These are phyloP conservation scores for Pulveroboletus frians DNA, from an alignment of 768 basidiomycete species.

Conservation along the genomic window DNA sequence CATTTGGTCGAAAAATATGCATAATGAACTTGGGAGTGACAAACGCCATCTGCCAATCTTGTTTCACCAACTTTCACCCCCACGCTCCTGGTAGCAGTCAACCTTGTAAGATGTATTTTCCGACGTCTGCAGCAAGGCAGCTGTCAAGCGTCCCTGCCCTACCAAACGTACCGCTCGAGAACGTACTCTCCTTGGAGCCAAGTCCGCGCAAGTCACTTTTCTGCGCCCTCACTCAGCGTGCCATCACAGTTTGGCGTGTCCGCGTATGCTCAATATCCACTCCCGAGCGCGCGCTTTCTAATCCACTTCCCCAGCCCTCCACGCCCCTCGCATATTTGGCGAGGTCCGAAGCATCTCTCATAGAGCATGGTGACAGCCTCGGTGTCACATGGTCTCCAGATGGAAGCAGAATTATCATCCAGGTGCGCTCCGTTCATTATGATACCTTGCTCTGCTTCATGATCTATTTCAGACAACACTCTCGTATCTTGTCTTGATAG, in stretches of 20 bases:
- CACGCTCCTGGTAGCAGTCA: not conserved
- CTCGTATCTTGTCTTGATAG: conserved; percentile 74
- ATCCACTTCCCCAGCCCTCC: conserved; percentile 48
- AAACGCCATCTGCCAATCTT: not conserved
- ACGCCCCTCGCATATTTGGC: conserved; percentile 67
- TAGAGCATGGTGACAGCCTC: conserved; percentile 79
- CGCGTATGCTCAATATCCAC: conserved; percentile 46
- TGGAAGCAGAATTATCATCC: conserved; percentile 70
- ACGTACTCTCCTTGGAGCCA: conserved; percentile 51
- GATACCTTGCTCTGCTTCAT: conserved; percentile 1
- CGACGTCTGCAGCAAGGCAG: conserved; percentile 71
- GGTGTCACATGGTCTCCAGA: conserved; percentile 80
- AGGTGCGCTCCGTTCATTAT: conserved; percentile 43
- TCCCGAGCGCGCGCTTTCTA: not conserved
- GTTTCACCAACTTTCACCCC: not conserved
- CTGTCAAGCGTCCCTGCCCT: conserved; percentile 67
- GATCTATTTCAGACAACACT: conserved; percentile 56
- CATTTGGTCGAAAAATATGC: conserved; percentile 2
- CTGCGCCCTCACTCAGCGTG: conserved; percentile 64
- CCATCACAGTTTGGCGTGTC: conserved; percentile 77
- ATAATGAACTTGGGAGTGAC: too few relatives aligned
- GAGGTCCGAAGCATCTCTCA: conserved; percentile 70
- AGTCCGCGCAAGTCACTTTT: conserved; percentile 77
- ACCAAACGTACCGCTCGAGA: conserved; percentile 55
- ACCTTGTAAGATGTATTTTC: conserved; percentile 66